A percentile compares a stretch with the other conserved stretches of the same genome.
Conservation (phyloP, 1,139 yeast genomes). For the Saccharomyces hybrid region DNA sequence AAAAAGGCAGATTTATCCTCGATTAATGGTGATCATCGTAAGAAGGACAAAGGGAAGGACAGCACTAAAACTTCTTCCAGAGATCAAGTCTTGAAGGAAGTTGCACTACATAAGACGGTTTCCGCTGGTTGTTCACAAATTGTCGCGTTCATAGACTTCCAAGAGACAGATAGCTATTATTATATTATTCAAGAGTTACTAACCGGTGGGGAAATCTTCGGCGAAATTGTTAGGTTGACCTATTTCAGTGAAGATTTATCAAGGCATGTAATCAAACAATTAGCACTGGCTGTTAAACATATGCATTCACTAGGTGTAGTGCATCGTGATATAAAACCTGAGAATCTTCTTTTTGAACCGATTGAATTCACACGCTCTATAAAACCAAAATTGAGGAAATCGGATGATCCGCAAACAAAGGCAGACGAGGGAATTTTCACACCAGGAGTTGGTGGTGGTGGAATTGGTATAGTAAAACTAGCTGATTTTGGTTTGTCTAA, state of each 20-base stretch:
- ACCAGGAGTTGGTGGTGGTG: constrained; percentile 81
- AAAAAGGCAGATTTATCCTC: constrained; percentile 50
- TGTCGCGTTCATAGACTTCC: constrained; percentile 61
- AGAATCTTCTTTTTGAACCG: constrained; percentile 78
- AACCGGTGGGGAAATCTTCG: constrained; percentile 92
- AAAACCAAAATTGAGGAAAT: constrained; percentile 46
- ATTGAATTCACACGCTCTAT: constrained; percentile 53
- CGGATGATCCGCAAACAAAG: constrained; percentile 67
- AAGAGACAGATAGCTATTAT: constrained; percentile 57
- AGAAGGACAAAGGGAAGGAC: constrained; percentile 8
- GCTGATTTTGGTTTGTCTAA: constrained; percentile 94
- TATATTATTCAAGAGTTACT: constrained; percentile 80
- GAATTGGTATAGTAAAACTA: constrained; percentile 74
- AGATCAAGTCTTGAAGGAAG: constrained; percentile 64
- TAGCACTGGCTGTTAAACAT: constrained; percentile 74
- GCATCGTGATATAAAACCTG: constrained; percentile 94
- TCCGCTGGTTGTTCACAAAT: constrained; percentile 55
- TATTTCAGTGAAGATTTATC: constrained; percentile 83
- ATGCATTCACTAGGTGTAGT: constrained; percentile 83
- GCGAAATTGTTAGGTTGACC: constrained; percentile 84
- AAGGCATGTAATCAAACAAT: constrained; percentile 77
- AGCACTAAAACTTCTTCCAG: constrained; percentile 23
- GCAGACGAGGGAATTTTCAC: constrained; percentile 80
- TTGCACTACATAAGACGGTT: constrained; percentile 44
- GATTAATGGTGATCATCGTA: constrained; percentile 9